Percentiles rank a stretch among this genome's conserved stretches.
phyloP scores from a whole-genome alignment of 768 basidiomycete species.

The Tephrocybe sp. region DNA sequence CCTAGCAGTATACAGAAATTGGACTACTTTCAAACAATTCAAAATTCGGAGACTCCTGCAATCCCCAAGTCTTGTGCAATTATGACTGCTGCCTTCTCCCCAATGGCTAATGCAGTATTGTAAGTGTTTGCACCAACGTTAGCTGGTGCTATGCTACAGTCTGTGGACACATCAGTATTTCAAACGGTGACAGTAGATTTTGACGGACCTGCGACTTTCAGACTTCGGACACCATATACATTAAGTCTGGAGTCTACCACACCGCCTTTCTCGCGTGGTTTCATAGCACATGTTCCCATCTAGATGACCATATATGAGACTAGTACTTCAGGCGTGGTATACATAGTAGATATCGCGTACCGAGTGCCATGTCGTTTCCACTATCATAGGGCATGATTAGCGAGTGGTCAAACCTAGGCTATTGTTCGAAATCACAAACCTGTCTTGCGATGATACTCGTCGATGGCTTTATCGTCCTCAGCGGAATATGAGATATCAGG shows the following conservation, averaged over 20 bases:
- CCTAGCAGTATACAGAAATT: not conserved
- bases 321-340: no score
- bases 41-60: slow-evolving; percentile 9
- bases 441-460: slow-evolving; percentile 30
- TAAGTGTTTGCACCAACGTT: slow-evolving; percentile 42
- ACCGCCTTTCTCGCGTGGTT: slow-evolving; percentile 51
- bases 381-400: slow-evolving; percentile 18
- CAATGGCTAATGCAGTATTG: slow-evolving; percentile 43
- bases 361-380: slow-evolving; percentile 45
- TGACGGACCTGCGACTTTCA: slow-evolving; percentile 55
- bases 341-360: slow-evolving; percentile 24
- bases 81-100: slow-evolving; percentile 60
- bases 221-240: slow-evolving; percentile 54
- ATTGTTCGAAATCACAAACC: slow-evolving; percentile 20
- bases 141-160: slow-evolving; percentile 35
- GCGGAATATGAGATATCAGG: slow-evolving; percentile 38
- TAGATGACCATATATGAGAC: slow-evolving; percentile 18
- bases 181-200: not conserved
- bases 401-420: not conserved
- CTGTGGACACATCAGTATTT: slow-evolving; percentile 15
- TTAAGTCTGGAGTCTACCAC: slow-evolving; percentile 63
- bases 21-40: not conserved
- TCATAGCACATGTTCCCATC: slow-evolving; percentile 71
- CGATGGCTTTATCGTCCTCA: slow-evolving; percentile 41
- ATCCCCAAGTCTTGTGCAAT: slow-evolving; percentile 53